Evolutionary conservation across 768 basidiomycete species (phyloP).

Genomic region (Chalciporus sphaerocephalus): DNA sequence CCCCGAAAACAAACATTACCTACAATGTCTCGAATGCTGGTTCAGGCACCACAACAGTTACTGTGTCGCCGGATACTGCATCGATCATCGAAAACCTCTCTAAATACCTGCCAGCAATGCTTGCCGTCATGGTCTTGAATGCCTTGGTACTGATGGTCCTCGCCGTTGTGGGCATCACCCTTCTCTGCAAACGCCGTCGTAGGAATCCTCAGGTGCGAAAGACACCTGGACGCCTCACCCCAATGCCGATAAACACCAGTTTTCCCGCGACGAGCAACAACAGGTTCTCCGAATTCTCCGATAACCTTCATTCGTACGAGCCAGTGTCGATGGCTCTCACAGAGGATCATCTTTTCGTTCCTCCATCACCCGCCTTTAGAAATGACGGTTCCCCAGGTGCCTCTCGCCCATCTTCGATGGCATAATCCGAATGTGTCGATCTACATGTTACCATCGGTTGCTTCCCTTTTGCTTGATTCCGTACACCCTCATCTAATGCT

Average conservation of each 20-base stretch:
- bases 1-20: constrained; percentile 61
- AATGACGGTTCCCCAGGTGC: constrained; percentile 20
- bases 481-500: constrained; percentile 7
- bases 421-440: constrained; percentile 23
- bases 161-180: constrained; percentile 47
- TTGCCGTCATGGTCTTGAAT: constrained; percentile 75
- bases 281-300: constrained; percentile 38
- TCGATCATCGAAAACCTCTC: constrained; percentile 59
- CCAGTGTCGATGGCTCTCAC: constrained; percentile 58
- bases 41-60: constrained; percentile 44
- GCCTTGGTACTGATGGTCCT: constrained; percentile 63
- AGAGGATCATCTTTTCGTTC: constrained; percentile 45
- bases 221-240: constrained; percentile 45
- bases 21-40: constrained; percentile 47
- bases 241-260: constrained; percentile 47
- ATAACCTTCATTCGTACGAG: constrained; percentile 53
- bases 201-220: constrained; percentile 34
- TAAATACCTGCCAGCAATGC: constrained; percentile 65
- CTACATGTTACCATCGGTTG: background rate
- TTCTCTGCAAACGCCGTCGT: constrained; percentile 48
- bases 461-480: background rate
- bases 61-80: constrained; percentile 55
- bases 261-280: background rate
- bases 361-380: constrained; percentile 58
- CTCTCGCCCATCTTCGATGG: constrained; percentile 40